Evolutionary conservation across 805 yeast genomes (phyloP), one percentile per base, ranked within the genome.

Genomic region (Saccharomycopsis lassenensis): DNA sequence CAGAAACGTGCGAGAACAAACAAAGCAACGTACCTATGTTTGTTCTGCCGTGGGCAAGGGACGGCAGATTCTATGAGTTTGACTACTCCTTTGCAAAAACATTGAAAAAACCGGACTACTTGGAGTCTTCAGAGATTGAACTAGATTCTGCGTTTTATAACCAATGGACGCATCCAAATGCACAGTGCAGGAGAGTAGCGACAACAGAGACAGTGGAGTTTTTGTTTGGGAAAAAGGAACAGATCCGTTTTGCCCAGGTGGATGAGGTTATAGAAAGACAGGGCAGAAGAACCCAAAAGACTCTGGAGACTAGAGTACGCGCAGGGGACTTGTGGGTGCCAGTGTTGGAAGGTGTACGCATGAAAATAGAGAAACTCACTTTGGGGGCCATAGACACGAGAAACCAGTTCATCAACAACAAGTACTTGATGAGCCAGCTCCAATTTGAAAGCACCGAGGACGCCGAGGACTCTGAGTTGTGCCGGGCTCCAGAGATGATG

Each of bases 361-460:
- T 74, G 11, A 49, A 53, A 4, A 38, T 76, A 24, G 85, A 78
- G 51, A 54, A 57, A 16, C 41, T 74, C 15, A 40, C 38, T 5
- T 47, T 55, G 1, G 69, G 67, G 0, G 38, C 50, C 1, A 41
- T 71, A 11, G 78, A 74, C 43, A 33, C 54, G 1, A 40, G 40
- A 16, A 71, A 71, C 31, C 41, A 46, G 1, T 32, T 46, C 6
- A 52, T 69, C 6, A 52, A 58, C 2, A 36, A 43, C 6, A 54
- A 55, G 5, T 17, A 25, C 6, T 15, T 40, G n/a, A 16, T 14
- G 5, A 17, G 20, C 14, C 20, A 23, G 4, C 18, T 26, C n/a
- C 15, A 28, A 3, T 12, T 7, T 8, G 15, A 20, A 12, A 17
- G 28, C 11, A 15, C 21, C 11, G 6, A 22, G 3, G 40, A 39